A percentile compares a stretch with the other conserved stretches of the same genome.
Conservation (phyloP, 1,284 basidiomycete species). For the Quambalaria eucalypti region DNA sequence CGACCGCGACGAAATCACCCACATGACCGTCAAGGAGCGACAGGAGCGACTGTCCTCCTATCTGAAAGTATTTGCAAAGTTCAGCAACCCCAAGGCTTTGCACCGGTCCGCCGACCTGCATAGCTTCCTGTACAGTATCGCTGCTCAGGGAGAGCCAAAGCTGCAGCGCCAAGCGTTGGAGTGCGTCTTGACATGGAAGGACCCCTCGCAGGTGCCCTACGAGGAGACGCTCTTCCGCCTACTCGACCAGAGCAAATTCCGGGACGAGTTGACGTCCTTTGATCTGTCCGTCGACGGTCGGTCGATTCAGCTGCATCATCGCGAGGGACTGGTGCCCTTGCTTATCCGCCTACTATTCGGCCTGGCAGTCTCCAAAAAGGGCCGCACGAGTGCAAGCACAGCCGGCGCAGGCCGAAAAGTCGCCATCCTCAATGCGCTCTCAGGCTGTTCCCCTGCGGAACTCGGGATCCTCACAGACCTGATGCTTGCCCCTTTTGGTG, state of each 20-base stretch:
- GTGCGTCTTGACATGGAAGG: constrained; percentile 77
- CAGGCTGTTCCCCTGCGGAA: constrained; percentile 64
- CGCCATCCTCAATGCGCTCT: constrained; percentile 67
- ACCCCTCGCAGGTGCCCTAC: constrained; percentile 59
- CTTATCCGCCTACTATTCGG: constrained; percentile 77
- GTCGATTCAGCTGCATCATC: constrained; percentile 58
- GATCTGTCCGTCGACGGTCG: constrained; percentile 44
- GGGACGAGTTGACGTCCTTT: constrained; percentile 73
- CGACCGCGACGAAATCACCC: neutral
- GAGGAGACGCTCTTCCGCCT: constrained; percentile 62
- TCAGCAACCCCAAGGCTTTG: constrained; percentile 80
- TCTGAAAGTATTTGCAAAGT: constrained; percentile 76
- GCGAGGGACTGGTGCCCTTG: constrained; percentile 64
- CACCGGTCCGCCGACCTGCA: constrained; percentile 63
- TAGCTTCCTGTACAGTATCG: constrained; percentile 62
- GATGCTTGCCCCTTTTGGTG: constrained; percentile 72
- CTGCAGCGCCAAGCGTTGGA: constrained; percentile 70
- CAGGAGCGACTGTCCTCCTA: constrained; percentile 50
- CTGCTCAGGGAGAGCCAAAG: constrained; percentile 73
- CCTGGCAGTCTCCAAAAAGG: constrained; percentile 72
- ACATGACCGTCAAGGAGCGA: constrained; percentile 12
- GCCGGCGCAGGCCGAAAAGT: constrained; percentile 60
- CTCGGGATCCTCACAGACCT: constrained; percentile 71
- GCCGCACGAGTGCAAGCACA: constrained; percentile 50
- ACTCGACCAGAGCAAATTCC: constrained; percentile 76